Evolutionary conservation across 495 filamentous ascomycete species (phyloP).

Genomic region (Xylaria telfairii): DNA sequence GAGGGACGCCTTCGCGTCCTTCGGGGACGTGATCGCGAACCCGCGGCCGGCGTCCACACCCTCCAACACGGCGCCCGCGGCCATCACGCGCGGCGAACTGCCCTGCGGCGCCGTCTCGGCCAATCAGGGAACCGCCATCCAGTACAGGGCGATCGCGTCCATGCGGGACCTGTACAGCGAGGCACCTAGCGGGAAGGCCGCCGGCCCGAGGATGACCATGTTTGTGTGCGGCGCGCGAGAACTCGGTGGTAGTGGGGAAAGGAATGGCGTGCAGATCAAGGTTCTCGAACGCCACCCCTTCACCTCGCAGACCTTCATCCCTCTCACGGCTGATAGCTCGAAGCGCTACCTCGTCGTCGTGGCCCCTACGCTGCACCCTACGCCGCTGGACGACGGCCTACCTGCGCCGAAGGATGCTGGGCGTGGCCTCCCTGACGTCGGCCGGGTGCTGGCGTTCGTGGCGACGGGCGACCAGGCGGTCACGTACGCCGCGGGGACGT

Average conservation of each 20-base stretch:
- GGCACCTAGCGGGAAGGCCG: slow-evolving; percentile 67
- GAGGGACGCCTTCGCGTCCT: slow-evolving; percentile 70
- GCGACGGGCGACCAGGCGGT: slow-evolving; percentile 83
- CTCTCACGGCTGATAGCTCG: slow-evolving; percentile 63
- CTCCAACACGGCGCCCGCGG: slow-evolving; percentile 25
- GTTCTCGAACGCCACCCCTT: slow-evolving; percentile 93
- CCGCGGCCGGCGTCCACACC: slow-evolving; percentile 62
- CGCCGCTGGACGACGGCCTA: slow-evolving; percentile 31
- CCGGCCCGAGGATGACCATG: slow-evolving; percentile 76
- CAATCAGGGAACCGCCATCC: slow-evolving; percentile 89
- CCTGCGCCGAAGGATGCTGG: too few relatives aligned
- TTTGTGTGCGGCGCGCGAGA: slow-evolving; percentile 82
- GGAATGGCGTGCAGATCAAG: slow-evolving; percentile 62
- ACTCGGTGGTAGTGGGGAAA: slow-evolving; percentile 18
- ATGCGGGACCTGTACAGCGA: slow-evolving; percentile 69
- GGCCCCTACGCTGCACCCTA: slow-evolving; percentile 68
- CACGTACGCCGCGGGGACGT: slow-evolving; percentile 89
- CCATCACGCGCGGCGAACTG: slow-evolving; percentile 32
- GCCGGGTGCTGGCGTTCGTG: slow-evolving; percentile 74
- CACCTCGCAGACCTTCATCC: slow-evolving; percentile 91
- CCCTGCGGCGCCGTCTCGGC: slow-evolving; percentile 56
- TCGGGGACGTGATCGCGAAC: slow-evolving; percentile 83
- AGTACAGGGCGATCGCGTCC: slow-evolving; percentile 79
- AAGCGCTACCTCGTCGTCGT: slow-evolving; percentile 85
- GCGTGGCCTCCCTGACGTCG: slow-evolving; percentile 81